Conservation (phyloP, 805 yeast genomes). For the Scheffersomyces spartinae region DNA sequence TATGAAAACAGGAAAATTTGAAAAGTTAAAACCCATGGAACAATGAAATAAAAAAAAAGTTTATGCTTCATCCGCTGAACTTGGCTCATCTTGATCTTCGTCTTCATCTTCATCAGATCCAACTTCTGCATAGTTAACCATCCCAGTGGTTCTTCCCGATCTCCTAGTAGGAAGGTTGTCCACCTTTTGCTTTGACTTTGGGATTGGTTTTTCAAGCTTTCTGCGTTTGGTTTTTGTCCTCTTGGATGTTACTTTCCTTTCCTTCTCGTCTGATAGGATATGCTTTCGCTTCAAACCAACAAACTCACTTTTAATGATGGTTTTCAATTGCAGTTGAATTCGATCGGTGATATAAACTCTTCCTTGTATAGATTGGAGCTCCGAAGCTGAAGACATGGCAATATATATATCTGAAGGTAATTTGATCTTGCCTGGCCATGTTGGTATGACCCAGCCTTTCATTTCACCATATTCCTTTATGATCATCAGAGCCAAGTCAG, state of each 20-base stretch:
- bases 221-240: neutral
- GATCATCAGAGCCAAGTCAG: conserved; percentile 64
- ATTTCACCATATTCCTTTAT: conserved; percentile 45
- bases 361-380: conserved; percentile 45
- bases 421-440: conserved; percentile 73
- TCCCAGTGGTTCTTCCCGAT: conserved; percentile 1
- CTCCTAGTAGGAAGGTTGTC: neutral
- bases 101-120: no score
- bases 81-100: no score
- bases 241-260: conserved; percentile 3
- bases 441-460: conserved; percentile 58
- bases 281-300: conserved; percentile 4
- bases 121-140: no score
- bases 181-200: conserved; percentile 3
- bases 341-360: conserved; percentile 45
- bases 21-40: conserved; percentile 36
- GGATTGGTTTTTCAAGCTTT: conserved; percentile 3
- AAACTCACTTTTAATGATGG: conserved; percentile 14
- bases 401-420: conserved; percentile 60
- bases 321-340: conserved; percentile 24
- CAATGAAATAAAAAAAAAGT: no score
- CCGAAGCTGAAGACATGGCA: conserved; percentile 45
- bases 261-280: conserved; percentile 1
- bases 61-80: no score
- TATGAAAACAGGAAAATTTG: conserved; percentile 34